These are phyloP conservation scores for Metarhizium sp. DNA, from an alignment of 2,329 filamentous ascomycete species.

Conservation along the genomic window DNA sequence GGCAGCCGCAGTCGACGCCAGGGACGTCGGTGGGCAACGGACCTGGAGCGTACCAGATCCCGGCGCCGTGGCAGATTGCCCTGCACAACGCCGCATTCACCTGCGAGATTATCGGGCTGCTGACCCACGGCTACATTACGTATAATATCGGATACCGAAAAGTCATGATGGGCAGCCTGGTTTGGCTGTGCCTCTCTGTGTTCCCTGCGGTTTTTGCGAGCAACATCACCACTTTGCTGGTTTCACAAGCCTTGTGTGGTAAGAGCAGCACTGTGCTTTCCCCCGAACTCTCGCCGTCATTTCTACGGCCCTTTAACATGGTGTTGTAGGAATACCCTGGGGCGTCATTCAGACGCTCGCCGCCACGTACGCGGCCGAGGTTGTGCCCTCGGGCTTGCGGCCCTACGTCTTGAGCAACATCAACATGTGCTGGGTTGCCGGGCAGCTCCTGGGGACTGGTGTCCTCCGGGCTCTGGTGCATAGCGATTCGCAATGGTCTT, in stretches of 20 bases:
- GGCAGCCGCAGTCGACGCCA: conserved; percentile 5
- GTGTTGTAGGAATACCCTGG: conserved; percentile 20
- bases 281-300: neutral
- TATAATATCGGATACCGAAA: conserved; percentile 27
- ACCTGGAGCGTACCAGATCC: conserved; percentile 23
- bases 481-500: conserved; percentile 23
- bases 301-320: neutral
- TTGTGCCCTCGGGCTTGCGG: conserved; percentile 21
- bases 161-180: conserved; percentile 27
- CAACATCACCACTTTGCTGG: conserved; percentile 21
- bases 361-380: conserved; percentile 31
- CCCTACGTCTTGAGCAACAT: conserved; percentile 28
- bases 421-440: conserved; percentile 33
- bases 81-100: conserved; percentile 13
- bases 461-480: conserved; percentile 25
- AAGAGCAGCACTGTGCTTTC: neutral
- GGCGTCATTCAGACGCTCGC: conserved; percentile 26
- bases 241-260: conserved; percentile 23
- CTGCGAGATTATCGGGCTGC: conserved; percentile 25
- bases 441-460: conserved; percentile 27
- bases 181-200: conserved; percentile 25
- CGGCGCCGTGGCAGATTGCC: conserved; percentile 13
- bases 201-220: conserved; percentile 27
- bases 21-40: conserved; percentile 8
- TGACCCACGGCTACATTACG: conserved; percentile 30